These are phyloP conservation scores for Glonium stellatum DNA, from an alignment of 495 filamentous ascomycete species.

Conservation along the genomic window DNA sequence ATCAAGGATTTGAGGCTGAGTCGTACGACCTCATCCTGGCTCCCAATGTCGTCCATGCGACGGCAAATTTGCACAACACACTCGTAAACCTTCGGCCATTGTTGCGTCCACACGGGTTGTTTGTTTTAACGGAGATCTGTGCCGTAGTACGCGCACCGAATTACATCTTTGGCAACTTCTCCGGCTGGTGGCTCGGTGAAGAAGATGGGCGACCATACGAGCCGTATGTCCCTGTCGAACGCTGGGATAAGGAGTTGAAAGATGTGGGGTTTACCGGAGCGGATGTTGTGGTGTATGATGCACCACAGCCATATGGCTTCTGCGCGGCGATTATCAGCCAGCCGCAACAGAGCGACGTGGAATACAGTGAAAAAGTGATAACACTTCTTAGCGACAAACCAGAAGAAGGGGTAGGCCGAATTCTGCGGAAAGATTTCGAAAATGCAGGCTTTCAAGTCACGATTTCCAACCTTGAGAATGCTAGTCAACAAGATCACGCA, in stretches of 20 bases:
- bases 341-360: too few species aligned
- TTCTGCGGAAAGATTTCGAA: not conserved
- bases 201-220: not conserved
- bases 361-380: too few species aligned
- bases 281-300: not conserved
- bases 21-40: constrained; percentile 1
- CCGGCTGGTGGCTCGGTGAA: not conserved
- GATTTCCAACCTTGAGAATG: too few species aligned
- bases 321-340: too few species aligned
- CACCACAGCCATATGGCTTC: too few species aligned
- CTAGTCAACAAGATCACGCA: not conserved
- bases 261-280: not conserved
- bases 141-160: not conserved
- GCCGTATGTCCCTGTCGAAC: not conserved
- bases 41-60: not conserved
- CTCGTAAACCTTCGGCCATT: not conserved
- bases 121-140: not conserved
- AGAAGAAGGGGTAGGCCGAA: too few species aligned
- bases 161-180: not conserved
- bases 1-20: not conserved
- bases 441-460: not conserved
- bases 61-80: not conserved
- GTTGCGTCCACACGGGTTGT: not conserved
- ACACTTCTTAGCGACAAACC: too few species aligned
- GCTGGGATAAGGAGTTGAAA: not conserved